phyloP scores from a whole-genome alignment of 1,284 basidiomycete species.

The Ganoderma multipileum region DNA sequence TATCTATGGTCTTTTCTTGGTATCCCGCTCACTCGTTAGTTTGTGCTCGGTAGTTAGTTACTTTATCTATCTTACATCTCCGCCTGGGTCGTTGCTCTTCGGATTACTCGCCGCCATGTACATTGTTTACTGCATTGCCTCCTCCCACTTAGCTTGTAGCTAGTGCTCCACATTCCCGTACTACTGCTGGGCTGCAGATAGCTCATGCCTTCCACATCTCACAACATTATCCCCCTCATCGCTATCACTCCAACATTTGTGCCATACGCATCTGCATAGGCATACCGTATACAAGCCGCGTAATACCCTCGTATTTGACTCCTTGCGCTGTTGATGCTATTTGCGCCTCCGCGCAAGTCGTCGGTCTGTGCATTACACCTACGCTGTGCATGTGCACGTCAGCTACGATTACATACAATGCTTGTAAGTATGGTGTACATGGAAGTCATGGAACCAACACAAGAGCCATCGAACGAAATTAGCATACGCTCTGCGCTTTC shows the following conservation, averaged over 20 bases:
- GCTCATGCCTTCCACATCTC: not conserved
- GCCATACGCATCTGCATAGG: constrained; percentile 5
- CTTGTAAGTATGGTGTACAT: constrained; percentile 14
- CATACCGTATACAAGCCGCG: not conserved
- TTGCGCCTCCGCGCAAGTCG: not conserved
- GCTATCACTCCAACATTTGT: not conserved
- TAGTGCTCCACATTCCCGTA: not conserved
- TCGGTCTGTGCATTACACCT: constrained; percentile 10
- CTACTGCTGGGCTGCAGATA: not conserved
- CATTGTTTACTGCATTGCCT: constrained; percentile 10
- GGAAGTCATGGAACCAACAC: not conserved
- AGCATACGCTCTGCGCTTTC: constrained; percentile 4
- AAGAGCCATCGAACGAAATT: constrained; percentile 4
- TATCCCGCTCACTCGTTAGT: constrained; percentile 16
- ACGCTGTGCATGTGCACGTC: constrained; percentile 9
- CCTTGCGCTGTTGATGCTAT: not conserved
- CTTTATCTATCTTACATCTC: constrained; percentile 30
- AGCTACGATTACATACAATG: constrained; percentile 8
- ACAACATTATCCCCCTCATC: not conserved
- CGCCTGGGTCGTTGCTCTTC: constrained; percentile 16
- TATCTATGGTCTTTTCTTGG: constrained; percentile 15
- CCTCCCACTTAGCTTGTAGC: not conserved
- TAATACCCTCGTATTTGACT: constrained; percentile 14
- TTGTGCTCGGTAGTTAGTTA: constrained; percentile 10
- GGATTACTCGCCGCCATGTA: constrained; percentile 19